These are phyloP conservation scores for Metschnikowia reukaufii DNA, from an alignment of 805 yeast genomes.

Conservation along the genomic window DNA sequence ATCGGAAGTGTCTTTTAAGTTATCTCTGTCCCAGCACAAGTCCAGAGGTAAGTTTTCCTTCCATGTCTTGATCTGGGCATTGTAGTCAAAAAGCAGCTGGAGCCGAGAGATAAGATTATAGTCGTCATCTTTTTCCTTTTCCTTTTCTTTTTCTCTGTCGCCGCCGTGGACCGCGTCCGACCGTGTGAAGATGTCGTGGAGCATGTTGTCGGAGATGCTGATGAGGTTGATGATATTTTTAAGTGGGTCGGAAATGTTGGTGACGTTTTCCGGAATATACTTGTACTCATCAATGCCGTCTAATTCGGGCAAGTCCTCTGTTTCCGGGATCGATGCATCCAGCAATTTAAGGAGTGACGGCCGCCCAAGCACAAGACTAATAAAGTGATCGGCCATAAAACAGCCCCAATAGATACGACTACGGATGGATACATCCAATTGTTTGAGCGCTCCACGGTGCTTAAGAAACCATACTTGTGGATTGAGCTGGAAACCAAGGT, in stretches of 20 bases:
- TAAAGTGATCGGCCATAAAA: slow-evolving; percentile 62
- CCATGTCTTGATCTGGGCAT: slow-evolving; percentile 54
- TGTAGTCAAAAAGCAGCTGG: slow-evolving; percentile 45
- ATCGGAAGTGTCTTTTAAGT: slow-evolving; percentile 42
- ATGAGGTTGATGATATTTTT: slow-evolving; percentile 43
- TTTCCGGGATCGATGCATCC: slow-evolving; percentile 61
- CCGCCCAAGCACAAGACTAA: slow-evolving; percentile 57
- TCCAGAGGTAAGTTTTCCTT: slow-evolving; percentile 47
- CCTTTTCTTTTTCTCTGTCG: no score
- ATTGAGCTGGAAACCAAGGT: slow-evolving; percentile 61
- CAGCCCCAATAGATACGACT: slow-evolving; percentile 68
- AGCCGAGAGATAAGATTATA: slow-evolving; percentile 41
- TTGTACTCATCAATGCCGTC: slow-evolving; percentile 62
- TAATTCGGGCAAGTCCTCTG: slow-evolving; percentile 58
- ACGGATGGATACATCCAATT: slow-evolving; percentile 55
- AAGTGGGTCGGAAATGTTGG: slow-evolving; percentile 45
- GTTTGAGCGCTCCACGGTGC: slow-evolving; percentile 37
- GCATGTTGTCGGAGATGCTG: slow-evolving; percentile 45
- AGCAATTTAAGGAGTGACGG: slow-evolving; percentile 54
- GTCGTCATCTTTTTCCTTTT: slow-evolving; percentile 36
- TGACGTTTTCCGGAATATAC: slow-evolving; percentile 30
- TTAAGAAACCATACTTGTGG: slow-evolving; percentile 59
- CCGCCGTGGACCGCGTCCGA: slow-evolving; percentile 27
- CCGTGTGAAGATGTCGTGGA: slow-evolving; percentile 45
- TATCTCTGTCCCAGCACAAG: slow-evolving; percentile 47